Conservation (phyloP, 140 eudicot genomes). For the Ambrosia hybrid region DNA sequence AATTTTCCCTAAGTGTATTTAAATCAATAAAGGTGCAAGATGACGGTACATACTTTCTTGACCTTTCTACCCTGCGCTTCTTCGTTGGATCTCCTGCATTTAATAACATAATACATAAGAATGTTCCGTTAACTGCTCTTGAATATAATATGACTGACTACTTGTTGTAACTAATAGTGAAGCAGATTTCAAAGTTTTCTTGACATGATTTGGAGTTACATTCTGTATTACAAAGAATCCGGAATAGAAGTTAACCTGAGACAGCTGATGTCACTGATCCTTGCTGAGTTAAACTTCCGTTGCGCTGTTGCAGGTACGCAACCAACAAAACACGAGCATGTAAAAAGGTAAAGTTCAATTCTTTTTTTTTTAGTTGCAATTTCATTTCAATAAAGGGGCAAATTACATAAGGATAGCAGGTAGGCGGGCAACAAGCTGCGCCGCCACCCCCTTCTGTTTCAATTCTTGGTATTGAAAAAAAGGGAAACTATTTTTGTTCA, state of each 20-base stretch:
- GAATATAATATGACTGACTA: too few species aligned
- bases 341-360: not conserved
- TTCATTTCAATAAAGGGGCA: too few species aligned
- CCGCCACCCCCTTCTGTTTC: too few species aligned
- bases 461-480: too few species aligned
- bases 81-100: conserved; percentile 63
- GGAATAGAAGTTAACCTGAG: conserved; percentile 45
- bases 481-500: not conserved
- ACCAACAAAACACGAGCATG: not conserved
- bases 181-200: not conserved
- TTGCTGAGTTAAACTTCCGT: conserved; percentile 44
- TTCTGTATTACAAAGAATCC: not conserved
- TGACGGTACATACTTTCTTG: conserved; percentile 39
- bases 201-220: not conserved
- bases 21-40: not conserved
- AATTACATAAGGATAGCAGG: too few species aligned
- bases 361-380: too few species aligned
- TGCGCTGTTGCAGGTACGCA: conserved; percentile 24
- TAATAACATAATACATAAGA: not conserved
- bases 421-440: too few species aligned
- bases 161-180: too few species aligned
- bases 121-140: too few species aligned
- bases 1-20: not conserved
- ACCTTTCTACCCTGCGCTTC: conserved; percentile 71
- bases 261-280: conserved; percentile 50